Evolutionary conservation across 352 stramenopile genomes (phyloP).

Genomic region (Pythium coloratum): DNA sequence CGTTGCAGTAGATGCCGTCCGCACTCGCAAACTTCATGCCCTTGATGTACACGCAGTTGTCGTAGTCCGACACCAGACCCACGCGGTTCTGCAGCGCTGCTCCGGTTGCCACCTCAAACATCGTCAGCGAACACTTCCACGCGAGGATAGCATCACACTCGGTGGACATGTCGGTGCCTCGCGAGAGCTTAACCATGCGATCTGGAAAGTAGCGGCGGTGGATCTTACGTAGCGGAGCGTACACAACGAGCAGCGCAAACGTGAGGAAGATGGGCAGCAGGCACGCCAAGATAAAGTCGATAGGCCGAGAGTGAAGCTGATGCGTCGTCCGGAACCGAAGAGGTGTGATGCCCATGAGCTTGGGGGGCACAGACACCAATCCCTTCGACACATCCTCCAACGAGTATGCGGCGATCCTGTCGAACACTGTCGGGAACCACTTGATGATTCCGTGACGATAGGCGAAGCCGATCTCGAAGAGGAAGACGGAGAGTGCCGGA

Average conservation of each 20-base stretch:
- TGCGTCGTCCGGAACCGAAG: conserved; percentile 26
- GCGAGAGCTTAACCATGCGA: too few species aligned
- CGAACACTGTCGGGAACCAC: conserved; percentile 6
- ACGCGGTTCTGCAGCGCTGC: too few species aligned
- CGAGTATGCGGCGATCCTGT: conserved; percentile 19
- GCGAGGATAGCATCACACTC: too few species aligned
- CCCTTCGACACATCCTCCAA: background rate
- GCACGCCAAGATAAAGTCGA: background rate
- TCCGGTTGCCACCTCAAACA: too few species aligned
- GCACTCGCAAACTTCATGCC: too few species aligned
- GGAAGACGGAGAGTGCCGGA: conserved; percentile 10
- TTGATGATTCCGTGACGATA: conserved; percentile 1
- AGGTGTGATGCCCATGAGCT: conserved; percentile 17
- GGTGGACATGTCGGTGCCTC: too few species aligned
- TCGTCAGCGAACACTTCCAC: too few species aligned
- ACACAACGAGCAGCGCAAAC: conserved; percentile 11
- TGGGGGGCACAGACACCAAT: conserved; percentile 1
- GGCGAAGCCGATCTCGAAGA: conserved; percentile 13
- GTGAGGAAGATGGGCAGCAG: conserved; percentile 9
- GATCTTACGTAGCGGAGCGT: too few species aligned
- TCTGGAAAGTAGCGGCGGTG: too few species aligned
- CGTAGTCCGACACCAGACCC: too few species aligned
- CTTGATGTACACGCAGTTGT: too few species aligned
- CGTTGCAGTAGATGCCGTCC: too few species aligned
- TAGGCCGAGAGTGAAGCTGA: background rate